A percentile compares a stretch with the other conserved stretches of the same genome.
These are phyloP conservation scores for Trichoderma guizhouense DNA, from an alignment of 2,329 filamentous ascomycete species.

Conservation along the genomic window DNA sequence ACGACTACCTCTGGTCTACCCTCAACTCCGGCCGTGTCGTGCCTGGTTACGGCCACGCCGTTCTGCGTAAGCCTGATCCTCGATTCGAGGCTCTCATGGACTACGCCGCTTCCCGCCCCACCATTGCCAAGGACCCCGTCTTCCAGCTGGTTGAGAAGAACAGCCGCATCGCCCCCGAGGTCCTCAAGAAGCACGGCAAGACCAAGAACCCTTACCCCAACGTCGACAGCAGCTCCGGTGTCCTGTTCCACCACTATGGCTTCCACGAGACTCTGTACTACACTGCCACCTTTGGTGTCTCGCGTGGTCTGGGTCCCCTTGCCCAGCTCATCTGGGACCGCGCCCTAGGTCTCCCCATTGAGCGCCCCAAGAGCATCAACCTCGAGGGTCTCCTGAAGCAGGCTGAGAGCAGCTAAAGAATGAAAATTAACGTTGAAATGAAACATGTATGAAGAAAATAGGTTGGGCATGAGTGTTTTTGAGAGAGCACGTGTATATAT, in stretches of 20 bases:
- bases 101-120: constrained; percentile 79
- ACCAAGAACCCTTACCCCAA: constrained; percentile 98
- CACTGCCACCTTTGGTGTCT: constrained; percentile 68
- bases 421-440: not conserved
- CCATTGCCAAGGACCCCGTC: constrained; percentile 82
- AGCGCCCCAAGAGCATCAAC: constrained; percentile 97
- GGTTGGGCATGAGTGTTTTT: not conserved
- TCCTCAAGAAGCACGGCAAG: constrained; percentile 94
- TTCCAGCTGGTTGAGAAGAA: constrained; percentile 95
- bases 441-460: not conserved
- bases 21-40: constrained; percentile 93
- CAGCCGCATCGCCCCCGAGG: constrained; percentile 83
- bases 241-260: constrained; percentile 96
- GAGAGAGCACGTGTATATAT: constrained; percentile 2
- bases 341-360: constrained; percentile 88
- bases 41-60: constrained; percentile 92
- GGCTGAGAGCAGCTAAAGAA: constrained; percentile 45
- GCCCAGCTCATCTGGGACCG: constrained; percentile 96
- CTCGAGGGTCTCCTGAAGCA: constrained; percentile 77
- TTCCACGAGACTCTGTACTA: constrained; percentile 98
- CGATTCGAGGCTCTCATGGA: constrained; percentile 96
- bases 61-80: constrained; percentile 93
- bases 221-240: constrained; percentile 88
- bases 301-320: constrained; percentile 75
- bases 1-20: constrained; percentile 86